Base-by-base conservation (phyloP, 495 filamentous ascomycete genomes). In the Viridothelium virens region DNA sequence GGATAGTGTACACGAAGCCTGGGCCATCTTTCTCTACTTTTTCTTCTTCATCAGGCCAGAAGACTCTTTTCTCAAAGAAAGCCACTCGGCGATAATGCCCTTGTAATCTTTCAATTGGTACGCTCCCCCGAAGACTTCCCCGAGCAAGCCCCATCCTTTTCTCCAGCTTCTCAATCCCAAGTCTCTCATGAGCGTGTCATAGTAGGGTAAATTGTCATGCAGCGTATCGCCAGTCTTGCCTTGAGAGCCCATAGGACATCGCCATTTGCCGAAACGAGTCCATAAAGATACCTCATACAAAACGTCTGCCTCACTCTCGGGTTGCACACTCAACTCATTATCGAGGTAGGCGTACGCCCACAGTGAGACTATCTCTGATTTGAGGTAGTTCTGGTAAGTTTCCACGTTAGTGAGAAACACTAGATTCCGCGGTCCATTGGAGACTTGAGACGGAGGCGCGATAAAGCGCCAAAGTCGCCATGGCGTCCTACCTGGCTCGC, bases 151-250 rank as follows among this genome's bases (percentile, higher is more conserved):
- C 48, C 74, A 74, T 2, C 69, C 61, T 69, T 86, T 86, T 34
- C 84, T 72, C 63, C 69, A 68, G 3, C 61, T 62, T 5, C 72
- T 50, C 37, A 88, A 71, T 12, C 89, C 89, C 62, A 94, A 65
- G 71, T 93, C 90, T 1, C 75, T 71, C 63, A 91, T 71, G 75
- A 92, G 68, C 68, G 90, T 67, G 75, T 93, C 91, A 2, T 91
- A 72, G 71, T 92, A 95, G n/a, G 90, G 87, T 53, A 92, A 68
- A 1, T 81, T 83, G 73, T 94, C 90, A 71, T 91, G 92, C 61
- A 89, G 85, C 65, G 91, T 84, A 70, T 91, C 89, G 0, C 87
- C 87, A 84, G 85, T 65, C 83, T 80, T 31, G 74, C 74, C 0
- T 87, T 89, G 64, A 62, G 83, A 85, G 2, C 88, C 89, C 2